Conservation (phyloP, 768 basidiomycete genomes). For the Boletus sp. region DNA sequence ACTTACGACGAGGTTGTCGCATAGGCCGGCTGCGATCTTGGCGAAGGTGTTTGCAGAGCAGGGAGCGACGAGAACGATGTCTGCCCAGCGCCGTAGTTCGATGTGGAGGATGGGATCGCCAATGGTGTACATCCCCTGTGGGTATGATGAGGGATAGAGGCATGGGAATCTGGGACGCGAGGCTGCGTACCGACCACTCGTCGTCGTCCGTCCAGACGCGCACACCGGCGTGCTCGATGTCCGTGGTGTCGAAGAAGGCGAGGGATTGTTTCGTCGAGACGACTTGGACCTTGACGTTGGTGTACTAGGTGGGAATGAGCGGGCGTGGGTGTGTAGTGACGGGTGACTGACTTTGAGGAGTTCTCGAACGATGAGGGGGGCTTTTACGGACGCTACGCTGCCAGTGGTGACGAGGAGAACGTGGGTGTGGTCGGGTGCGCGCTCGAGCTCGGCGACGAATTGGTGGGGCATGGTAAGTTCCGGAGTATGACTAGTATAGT, state of each 20-base stretch:
- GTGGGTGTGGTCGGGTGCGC: constrained; percentile 39
- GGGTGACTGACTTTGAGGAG: constrained; percentile 57
- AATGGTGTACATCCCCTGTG: constrained; percentile 67
- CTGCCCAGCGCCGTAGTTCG: constrained; percentile 92
- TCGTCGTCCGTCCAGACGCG: neutral
- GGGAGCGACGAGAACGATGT: constrained; percentile 91
- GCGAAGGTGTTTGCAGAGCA: constrained; percentile 96
- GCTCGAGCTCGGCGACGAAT: constrained; percentile 31
- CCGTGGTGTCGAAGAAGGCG: constrained; percentile 65
- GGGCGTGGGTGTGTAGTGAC: neutral
- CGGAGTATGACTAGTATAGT: constrained; percentile 8
- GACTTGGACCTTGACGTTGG: constrained; percentile 75
- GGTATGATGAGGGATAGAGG: no score
- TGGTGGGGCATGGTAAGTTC: constrained; percentile 14
- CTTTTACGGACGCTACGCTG: constrained; percentile 97
- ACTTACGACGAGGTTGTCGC: constrained; percentile 83
- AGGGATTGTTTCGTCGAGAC: constrained; percentile 78
- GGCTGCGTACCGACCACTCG: neutral
- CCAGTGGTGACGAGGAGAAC: constrained; percentile 87
- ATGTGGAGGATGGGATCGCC: constrained; percentile 96
- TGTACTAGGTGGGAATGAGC: constrained; percentile 50
- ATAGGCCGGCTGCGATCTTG: constrained; percentile 85
- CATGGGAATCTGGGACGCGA: no score
- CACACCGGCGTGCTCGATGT: constrained; percentile 13
- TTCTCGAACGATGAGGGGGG: constrained; percentile 84